Conservation (phyloP, 768 basidiomycete genomes). For the Imleria badia region DNA sequence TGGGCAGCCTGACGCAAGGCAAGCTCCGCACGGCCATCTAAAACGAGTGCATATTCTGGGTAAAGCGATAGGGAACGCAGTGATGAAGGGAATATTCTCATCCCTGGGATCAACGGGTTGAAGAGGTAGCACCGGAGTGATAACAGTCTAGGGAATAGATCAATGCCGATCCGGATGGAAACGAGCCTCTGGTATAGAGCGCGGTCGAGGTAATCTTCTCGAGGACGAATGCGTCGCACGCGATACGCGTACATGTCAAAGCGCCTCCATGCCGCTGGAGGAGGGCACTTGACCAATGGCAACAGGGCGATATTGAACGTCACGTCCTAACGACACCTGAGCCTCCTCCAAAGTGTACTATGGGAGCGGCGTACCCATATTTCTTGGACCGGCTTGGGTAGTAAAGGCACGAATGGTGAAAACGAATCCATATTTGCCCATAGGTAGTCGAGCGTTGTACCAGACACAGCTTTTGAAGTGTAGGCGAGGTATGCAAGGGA, state of each 20-base stretch:
- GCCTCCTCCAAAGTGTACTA: not conserved
- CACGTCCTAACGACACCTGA: slow-evolving; percentile 2
- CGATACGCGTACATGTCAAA: slow-evolving; percentile 20
- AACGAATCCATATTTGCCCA: slow-evolving; percentile 22
- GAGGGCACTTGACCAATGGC: slow-evolving; percentile 10
- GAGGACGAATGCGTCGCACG: slow-evolving; percentile 11
- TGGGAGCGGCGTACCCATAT: slow-evolving; percentile 8
- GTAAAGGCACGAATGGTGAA: slow-evolving; percentile 12
- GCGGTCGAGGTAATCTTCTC: slow-evolving; percentile 4
- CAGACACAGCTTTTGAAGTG: slow-evolving; percentile 12
- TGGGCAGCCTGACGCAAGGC: slow-evolving; percentile 15
- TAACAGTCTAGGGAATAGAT: slow-evolving; percentile 13
- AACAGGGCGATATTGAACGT: slow-evolving; percentile 3
- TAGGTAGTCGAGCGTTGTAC: slow-evolving; percentile 14
- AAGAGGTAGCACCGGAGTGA: slow-evolving; percentile 13
- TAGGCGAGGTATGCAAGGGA: slow-evolving; percentile 5
- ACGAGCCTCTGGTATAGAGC: slow-evolving; percentile 19
- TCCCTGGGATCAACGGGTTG: slow-evolving; percentile 5
- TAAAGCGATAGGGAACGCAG: slow-evolving; percentile 10
- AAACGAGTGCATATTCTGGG: slow-evolving; percentile 9
- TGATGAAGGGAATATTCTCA: slow-evolving; percentile 17
- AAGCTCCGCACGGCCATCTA: slow-evolving; percentile 14
- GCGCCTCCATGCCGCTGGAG: slow-evolving; percentile 10
- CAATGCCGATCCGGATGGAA: slow-evolving; percentile 7
- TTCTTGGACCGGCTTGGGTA: slow-evolving; percentile 8